These are phyloP conservation scores for Kwoniella newhampshirensis DNA, from an alignment of 768 basidiomycete genomes.

Conservation along the genomic window DNA sequence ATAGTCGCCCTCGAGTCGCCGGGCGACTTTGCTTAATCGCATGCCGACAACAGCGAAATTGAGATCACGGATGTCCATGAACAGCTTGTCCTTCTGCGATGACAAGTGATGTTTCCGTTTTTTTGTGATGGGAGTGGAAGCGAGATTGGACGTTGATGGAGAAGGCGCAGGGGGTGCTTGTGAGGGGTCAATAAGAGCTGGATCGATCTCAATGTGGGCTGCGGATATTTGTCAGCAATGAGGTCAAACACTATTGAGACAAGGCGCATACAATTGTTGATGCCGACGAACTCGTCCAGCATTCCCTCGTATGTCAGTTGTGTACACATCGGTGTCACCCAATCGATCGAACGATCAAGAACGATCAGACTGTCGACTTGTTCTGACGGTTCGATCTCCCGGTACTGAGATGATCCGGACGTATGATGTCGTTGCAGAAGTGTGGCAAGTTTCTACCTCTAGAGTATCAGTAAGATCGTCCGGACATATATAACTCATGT, in stretches of 20 bases:
- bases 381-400: constrained; percentile 43
- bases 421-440: constrained; percentile 62
- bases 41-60: constrained; percentile 89
- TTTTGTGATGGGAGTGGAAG: constrained; percentile 56
- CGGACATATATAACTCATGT: too few species aligned
- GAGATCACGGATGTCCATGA: constrained; percentile 77
- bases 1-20: constrained; percentile 85
- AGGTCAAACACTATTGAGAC: neutral
- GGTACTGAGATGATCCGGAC: constrained; percentile 35
- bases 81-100: constrained; percentile 73
- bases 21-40: constrained; percentile 75
- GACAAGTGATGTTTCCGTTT: constrained; percentile 87
- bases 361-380: constrained; percentile 80
- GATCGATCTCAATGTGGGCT: constrained; percentile 57
- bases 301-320: constrained; percentile 96
- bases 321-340: constrained; percentile 92
- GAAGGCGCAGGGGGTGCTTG: constrained; percentile 22
- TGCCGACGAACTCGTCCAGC: constrained; percentile 84
- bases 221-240: constrained; percentile 3
- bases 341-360: constrained; percentile 84
- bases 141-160: constrained; percentile 26
- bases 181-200: constrained; percentile 46
- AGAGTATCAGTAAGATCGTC: neutral
- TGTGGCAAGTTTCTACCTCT: constrained; percentile 68
- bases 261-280: constrained; percentile 76